A percentile compares a stretch with the other conserved stretches of the same genome.
phyloP scores from a whole-genome alignment of 768 basidiomycete genomes.

The Amanita pallidorosea region DNA sequence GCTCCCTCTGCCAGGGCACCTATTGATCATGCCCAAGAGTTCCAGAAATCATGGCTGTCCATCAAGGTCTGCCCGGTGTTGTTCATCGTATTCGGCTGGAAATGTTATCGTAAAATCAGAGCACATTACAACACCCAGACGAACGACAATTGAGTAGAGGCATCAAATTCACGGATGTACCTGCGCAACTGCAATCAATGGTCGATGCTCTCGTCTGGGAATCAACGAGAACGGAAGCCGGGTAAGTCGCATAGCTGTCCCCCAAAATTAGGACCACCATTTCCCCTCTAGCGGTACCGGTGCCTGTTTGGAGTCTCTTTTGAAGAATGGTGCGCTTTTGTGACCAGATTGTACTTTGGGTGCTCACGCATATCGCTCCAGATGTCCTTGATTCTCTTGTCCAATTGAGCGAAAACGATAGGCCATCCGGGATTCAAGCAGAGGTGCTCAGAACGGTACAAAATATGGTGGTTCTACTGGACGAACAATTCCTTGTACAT shows the following conservation, averaged over 20 bases:
- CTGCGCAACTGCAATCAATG: conserved; percentile 63
- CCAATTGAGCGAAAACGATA: conserved; percentile 73
- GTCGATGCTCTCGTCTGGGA: conserved; percentile 84
- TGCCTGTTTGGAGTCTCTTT: conserved; percentile 79
- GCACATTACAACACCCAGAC: conserved; percentile 78
- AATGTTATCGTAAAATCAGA: conserved; percentile 30
- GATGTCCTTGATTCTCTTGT: conserved; percentile 82
- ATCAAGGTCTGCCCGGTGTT: conserved; percentile 43
- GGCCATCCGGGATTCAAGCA: conserved; percentile 84
- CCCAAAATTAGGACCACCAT: not conserved
- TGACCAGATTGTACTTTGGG: not conserved
- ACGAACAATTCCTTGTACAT: conserved; percentile 90
- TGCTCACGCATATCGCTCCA: conserved; percentile 16
- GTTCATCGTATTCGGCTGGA: not conserved
- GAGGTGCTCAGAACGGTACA: conserved; percentile 81
- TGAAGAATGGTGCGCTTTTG: conserved; percentile 66
- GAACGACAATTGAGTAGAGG: conserved; percentile 80
- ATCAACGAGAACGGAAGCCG: conserved; percentile 75
- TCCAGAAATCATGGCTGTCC: conserved; percentile 64
- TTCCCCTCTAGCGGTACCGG: conserved; percentile 61
- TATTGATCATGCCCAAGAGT: conserved; percentile 63
- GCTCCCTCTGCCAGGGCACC: conserved; percentile 31
- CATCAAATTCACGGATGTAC: conserved; percentile 74
- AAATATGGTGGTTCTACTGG: conserved; percentile 84
- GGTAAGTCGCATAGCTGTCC: conserved; percentile 38